A percentile compares a stretch with the other conserved stretches of the same genome.
phyloP scores from a whole-genome alignment of 306 rosid genomes.

The Cicer pinnatifidum region DNA sequence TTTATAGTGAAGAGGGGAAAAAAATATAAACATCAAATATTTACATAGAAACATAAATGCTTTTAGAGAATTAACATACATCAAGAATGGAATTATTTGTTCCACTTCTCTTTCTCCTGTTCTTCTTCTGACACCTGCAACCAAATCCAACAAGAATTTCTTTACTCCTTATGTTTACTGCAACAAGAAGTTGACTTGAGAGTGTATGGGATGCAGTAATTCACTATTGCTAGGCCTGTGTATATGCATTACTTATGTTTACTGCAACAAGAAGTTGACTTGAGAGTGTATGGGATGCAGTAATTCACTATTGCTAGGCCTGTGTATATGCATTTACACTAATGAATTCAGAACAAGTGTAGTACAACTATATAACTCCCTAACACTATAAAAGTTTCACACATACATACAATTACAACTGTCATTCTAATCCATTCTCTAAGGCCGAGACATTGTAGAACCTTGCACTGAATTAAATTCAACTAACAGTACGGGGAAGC shows the following conservation, averaged over 20 bases:
- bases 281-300: not conserved
- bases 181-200: conserved; percentile 9
- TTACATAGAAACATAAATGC: conserved; percentile 35
- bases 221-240: not conserved
- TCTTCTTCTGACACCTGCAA: conserved; percentile 30
- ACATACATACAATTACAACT: not conserved
- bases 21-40: conserved; percentile 27
- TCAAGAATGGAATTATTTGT: conserved; percentile 37
- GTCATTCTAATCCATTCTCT: not conserved
- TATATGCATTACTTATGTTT: conserved; percentile 1
- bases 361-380: conserved; percentile 25
- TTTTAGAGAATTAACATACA: conserved; percentile 42
- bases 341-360: not conserved
- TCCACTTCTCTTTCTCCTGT: conserved; percentile 44
- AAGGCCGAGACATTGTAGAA: too few species aligned
- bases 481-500: too few species aligned
- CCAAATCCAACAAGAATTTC: conserved; percentile 37
- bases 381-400: conserved; percentile 19
- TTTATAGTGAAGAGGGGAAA: not conserved
- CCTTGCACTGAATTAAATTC: too few species aligned
- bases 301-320: not conserved
- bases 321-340: not conserved
- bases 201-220: not conserved
- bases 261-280: conserved; percentile 15
- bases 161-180: conserved; percentile 9